Evolutionary conservation across 371 early-diverging fungal species (phyloP), one percentile per base, ranked within the genome.

Genomic region (Mucor irregularis): DNA sequence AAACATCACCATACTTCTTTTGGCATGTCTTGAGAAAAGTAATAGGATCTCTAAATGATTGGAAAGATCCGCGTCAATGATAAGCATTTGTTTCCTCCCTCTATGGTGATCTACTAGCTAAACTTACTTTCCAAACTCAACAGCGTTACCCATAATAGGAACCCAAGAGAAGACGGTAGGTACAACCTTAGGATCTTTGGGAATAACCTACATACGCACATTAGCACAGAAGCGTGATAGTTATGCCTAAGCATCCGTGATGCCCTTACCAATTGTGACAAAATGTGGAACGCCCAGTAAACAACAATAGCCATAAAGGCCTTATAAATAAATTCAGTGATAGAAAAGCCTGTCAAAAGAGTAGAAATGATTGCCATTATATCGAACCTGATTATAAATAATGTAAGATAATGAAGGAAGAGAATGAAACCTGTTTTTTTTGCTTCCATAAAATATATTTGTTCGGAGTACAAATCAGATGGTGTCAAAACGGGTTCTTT

Each of bases 61-160:
- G 26, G n/a, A 17, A n/a, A n/a, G n/a, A n/a, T 2, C 11, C 4
- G 26, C 2, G 6, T n/a, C 1, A 48, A 22, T 33, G 10, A 8
- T 40, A 24, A 24, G 13, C 10, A 24, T 38, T 38, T 8, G 7
- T 22, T 38, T 50, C n/a, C n/a, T n/a, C n/a, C n/a, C n/a, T n/a
- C n/a, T n/a, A n/a, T n/a, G n/a, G n/a, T n/a, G n/a, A n/a, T n/a
- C n/a, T 42, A 1, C 10, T 24, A 3, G 6, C 4, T 22, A 34
- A 25, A 66, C 74, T 69, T 71, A 75, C 74, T 92, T 82, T 66
- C 96, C 96, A 80, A 93, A 94, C 34, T 80, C 68, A 49, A 96
- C 67, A 54, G 93, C 92, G 33, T 90, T 89, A 25, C 98, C 97
- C 58, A 97, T 71, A 61, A 94, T 86, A 19, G 98, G 97, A 46